Evolutionary conservation across 1,284 basidiomycete genomes (phyloP), one percentile per base, ranked within the genome.

Genomic region (Dichomitus squalens): DNA sequence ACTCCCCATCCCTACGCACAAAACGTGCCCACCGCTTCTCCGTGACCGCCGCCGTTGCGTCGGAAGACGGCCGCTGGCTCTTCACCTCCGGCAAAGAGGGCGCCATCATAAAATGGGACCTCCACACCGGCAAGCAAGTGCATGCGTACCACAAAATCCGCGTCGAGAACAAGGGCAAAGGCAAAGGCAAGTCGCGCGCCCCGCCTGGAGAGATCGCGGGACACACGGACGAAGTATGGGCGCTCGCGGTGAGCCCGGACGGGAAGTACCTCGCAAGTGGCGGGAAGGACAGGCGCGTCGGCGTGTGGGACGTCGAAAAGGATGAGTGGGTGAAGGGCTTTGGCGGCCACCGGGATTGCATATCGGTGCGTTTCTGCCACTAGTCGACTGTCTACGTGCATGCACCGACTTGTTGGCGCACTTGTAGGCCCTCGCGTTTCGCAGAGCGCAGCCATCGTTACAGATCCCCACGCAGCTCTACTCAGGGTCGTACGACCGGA

Each of bases 41-140:
- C 2, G 84, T 93, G 6, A 95, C 94, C 0, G 83, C 84, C 27
- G 92, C 92, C 0, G 81, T 88, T 25, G 86, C 86, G 0, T 86
- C 88, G 0, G 80, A 86, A 46, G 86, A 90, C 27, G 86, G 82
- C 6, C 78, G 78, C 53, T 83, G 83, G 68, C 79, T 98, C 12
- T 96, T 88, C 73, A 90, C 91, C 0, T 79, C 92, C 0, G 89
- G 90, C 6, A 98, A 97, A 71, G 92, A 95, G 64, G 95, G 94
- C 2, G 79, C 81, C 9, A 91, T 97, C 68, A 80, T 88, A 55
- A 90, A 92, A 70, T 95, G 92, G 85, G 83, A 92, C 64, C 76
- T 96, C 25, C 72, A 72, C 7, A 82, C 81, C 0, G 90, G 86
- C 34, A 81, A 80, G 67, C 85, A 83, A 63, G 64, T 83, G 0